Evolutionary conservation across 2,329 filamentous ascomycete species (phyloP).

Genomic region (Penicillium decumbens): DNA sequence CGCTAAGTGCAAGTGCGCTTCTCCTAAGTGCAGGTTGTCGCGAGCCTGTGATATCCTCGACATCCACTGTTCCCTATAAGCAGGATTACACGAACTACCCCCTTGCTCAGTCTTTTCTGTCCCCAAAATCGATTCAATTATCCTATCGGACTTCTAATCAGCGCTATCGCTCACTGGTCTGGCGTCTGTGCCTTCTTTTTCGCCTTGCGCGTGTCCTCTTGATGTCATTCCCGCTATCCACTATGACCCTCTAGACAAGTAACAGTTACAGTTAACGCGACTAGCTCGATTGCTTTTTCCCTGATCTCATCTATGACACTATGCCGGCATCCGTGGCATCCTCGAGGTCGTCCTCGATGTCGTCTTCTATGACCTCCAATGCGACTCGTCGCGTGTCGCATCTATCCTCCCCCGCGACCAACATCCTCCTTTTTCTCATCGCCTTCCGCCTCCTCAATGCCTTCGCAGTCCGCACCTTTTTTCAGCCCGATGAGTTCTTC

Average conservation of each 20-base stretch:
- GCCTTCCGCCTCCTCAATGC: slow-evolving; percentile 75
- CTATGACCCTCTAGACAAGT: slow-evolving; percentile 3
- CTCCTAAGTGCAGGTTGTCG: slow-evolving; percentile 27
- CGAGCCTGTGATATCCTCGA: slow-evolving; percentile 11
- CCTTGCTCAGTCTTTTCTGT: neutral
- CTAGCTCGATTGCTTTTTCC: neutral
- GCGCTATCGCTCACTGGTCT: neutral
- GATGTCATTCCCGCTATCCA: slow-evolving; percentile 9
- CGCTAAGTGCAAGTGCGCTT: slow-evolving; percentile 35
- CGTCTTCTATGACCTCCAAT: slow-evolving; percentile 2
- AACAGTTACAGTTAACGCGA: neutral
- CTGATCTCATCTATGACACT: neutral
- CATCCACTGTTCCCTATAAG: slow-evolving; percentile 24
- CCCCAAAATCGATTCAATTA: neutral
- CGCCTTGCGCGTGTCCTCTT: neutral
- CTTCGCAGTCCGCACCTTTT: slow-evolving; percentile 77
- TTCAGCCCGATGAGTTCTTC: slow-evolving; percentile 97
- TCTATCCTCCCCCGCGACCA: slow-evolving; percentile 9
- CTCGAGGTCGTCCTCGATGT: neutral
- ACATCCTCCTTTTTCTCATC: slow-evolving; percentile 47
- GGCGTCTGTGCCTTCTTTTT: neutral
- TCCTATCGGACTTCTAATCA: neutral
- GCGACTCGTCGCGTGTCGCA: slow-evolving; percentile 12
- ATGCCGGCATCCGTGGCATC: neutral
- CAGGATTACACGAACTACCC: slow-evolving; percentile 24